Percentiles rank a stretch among this genome's conserved stretches.
Conservation (phyloP, 192 early-diverging fungal genomes). For the Umbelopsis sp. region DNA sequence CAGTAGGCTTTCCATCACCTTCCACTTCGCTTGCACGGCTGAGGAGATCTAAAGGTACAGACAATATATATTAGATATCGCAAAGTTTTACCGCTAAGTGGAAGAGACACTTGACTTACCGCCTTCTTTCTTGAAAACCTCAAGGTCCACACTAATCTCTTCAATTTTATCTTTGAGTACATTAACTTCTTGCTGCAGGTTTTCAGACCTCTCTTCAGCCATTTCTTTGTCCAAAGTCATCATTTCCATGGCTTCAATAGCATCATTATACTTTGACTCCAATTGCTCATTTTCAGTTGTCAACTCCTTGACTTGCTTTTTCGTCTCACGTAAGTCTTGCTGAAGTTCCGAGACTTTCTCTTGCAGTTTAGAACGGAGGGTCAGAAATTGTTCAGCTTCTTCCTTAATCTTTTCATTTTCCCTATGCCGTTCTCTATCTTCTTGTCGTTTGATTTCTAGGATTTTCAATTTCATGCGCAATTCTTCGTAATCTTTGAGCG, state of each 20-base stretch:
- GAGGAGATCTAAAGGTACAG: constrained; percentile 20
- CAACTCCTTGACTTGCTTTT: constrained; percentile 57
- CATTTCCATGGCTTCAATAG: constrained; percentile 81
- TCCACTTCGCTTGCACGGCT: constrained; percentile 33
- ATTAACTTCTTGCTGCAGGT: constrained; percentile 70
- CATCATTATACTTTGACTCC: constrained; percentile 73
- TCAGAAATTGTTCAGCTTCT: constrained; percentile 72
- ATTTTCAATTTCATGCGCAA: constrained; percentile 74
- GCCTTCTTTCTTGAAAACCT: constrained; percentile 67
- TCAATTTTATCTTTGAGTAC: constrained; percentile 79
- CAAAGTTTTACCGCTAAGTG: not conserved
- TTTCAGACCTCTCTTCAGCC: constrained; percentile 85
- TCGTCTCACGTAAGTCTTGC: constrained; percentile 67
- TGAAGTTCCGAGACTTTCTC: constrained; percentile 73
- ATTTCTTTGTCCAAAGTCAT: constrained; percentile 89
- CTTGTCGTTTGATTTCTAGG: constrained; percentile 78
- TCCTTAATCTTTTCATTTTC: constrained; percentile 72
- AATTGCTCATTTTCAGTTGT: constrained; percentile 61
- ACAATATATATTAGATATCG: too few species aligned
- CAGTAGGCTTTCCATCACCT: constrained; percentile 44
- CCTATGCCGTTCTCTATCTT: constrained; percentile 74
- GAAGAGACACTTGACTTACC: constrained; percentile 21
- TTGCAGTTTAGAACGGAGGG: constrained; percentile 66
- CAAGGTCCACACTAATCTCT: constrained; percentile 71
- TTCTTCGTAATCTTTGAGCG: constrained; percentile 78